phyloP scores from a whole-genome alignment of 2,329 filamentous ascomycete genomes.

The Pseudopyricularia cyperi region DNA sequence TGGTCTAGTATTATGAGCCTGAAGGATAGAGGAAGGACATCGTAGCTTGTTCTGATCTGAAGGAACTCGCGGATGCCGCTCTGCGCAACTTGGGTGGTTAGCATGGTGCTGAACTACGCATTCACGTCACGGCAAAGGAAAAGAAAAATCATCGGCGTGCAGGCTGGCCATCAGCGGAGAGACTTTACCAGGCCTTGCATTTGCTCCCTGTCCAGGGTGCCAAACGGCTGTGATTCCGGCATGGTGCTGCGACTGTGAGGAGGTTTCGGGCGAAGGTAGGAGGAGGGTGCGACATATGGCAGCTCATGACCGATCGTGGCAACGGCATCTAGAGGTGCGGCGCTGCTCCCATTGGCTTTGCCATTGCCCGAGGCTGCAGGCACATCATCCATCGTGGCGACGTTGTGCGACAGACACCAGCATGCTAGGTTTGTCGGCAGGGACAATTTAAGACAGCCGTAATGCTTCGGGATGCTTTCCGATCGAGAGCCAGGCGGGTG shows the following conservation, averaged over 20 bases:
- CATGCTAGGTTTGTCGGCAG: constrained; percentile 1
- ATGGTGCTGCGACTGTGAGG: constrained; percentile 23
- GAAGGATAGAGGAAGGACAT: constrained; percentile 92
- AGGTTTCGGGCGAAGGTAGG: constrained; percentile 35
- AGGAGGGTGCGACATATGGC: constrained; percentile 47
- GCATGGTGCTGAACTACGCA: not conserved
- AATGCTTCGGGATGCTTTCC: not conserved
- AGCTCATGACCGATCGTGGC: constrained; percentile 31
- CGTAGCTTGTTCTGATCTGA: constrained; percentile 91
- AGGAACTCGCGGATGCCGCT: constrained; percentile 65
- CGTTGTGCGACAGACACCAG: constrained; percentile 1
- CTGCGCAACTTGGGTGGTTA: not conserved
- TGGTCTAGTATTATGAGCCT: constrained; percentile 94
- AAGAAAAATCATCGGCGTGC: not conserved
- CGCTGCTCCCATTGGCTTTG: constrained; percentile 10
- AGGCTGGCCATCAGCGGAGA: not conserved
- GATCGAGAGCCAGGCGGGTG: not conserved
- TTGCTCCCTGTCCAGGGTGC: constrained; percentile 61
- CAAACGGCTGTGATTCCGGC: constrained; percentile 31
- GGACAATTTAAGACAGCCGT: not conserved
- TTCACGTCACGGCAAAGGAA: not conserved
- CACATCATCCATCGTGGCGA: constrained; percentile 7
- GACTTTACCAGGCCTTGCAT: constrained; percentile 62
- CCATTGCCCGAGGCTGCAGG: constrained; percentile 8
- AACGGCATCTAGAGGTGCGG: constrained; percentile 7